Evolutionary conservation across 495 filamentous ascomycete genomes (phyloP).

Genomic region (Penicillium pancosmium): DNA sequence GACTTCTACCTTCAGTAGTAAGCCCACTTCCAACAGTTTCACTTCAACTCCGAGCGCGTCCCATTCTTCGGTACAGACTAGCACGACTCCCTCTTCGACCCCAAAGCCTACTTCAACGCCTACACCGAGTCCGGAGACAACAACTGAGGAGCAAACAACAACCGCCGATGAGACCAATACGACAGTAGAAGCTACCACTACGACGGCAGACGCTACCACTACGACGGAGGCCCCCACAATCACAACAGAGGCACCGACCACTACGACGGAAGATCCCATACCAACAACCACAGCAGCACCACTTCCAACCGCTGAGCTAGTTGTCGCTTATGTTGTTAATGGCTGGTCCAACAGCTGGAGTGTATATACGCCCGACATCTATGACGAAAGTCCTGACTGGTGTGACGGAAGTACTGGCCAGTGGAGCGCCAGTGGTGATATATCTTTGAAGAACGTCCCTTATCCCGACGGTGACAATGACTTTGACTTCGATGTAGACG

Average conservation of each 20-base stretch:
- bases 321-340: conserved; percentile 1
- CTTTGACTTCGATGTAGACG: conserved; percentile 1
- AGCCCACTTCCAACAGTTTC: not conserved
- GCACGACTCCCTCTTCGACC: not conserved
- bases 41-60: not conserved
- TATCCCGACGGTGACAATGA: conserved; percentile 2
- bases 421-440: conserved; percentile 1
- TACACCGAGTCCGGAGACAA: not conserved
- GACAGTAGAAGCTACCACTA: not conserved
- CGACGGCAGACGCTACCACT: not conserved
- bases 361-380: not conserved
- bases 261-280: not conserved
- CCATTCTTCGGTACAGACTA: not conserved
- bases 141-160: not conserved
- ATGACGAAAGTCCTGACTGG: not conserved
- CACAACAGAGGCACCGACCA: not conserved
- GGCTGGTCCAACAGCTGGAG: not conserved
- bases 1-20: not conserved
- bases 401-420: not conserved
- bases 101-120: not conserved
- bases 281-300: not conserved
- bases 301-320: not conserved
- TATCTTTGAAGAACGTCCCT: conserved; percentile 4
- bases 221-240: not conserved
- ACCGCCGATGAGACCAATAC: not conserved